These are phyloP conservation scores for Phoma herbarum DNA, from an alignment of 2,329 filamentous ascomycete genomes.

Conservation along the genomic window DNA sequence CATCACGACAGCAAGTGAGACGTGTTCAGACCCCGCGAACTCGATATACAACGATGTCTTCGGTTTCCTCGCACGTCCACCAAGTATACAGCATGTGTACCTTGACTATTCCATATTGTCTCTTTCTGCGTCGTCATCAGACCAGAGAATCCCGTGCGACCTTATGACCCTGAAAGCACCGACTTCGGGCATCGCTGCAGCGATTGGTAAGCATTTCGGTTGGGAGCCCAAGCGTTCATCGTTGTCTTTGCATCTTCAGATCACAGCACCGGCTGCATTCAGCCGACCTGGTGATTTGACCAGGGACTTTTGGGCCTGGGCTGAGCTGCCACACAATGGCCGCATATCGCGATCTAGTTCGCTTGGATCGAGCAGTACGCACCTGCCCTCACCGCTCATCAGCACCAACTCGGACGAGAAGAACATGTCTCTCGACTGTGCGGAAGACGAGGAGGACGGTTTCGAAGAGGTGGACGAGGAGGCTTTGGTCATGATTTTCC, in stretches of 20 bases:
- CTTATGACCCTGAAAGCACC: conserved; percentile 34
- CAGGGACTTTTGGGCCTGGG: conserved; percentile 44
- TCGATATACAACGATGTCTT: conserved; percentile 35
- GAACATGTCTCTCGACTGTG: conserved; percentile 34
- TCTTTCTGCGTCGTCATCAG: conserved; percentile 30
- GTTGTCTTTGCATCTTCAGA: conserved; percentile 29
- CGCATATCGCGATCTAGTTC: conserved; percentile 12
- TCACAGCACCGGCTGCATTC: conserved; percentile 29
- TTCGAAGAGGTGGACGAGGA: conserved; percentile 27
- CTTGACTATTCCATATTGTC: conserved; percentile 36
- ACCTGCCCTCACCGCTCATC: conserved; percentile 5
- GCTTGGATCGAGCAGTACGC: conserved; percentile 9
- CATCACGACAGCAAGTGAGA: conserved; percentile 35
- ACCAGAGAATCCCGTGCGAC: conserved; percentile 35
- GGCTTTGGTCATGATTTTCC: conserved; percentile 43
- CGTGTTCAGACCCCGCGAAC: conserved; percentile 25
- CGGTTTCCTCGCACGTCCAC: conserved; percentile 24
- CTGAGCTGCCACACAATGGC: conserved; percentile 29
- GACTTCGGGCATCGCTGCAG: conserved; percentile 33
- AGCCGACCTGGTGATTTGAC: conserved; percentile 39
- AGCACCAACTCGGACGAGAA: conserved; percentile 38
- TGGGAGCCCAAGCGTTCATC: conserved; percentile 42
- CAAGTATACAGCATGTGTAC: conserved; percentile 36
- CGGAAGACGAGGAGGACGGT: conserved; percentile 25
- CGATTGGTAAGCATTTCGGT: conserved; percentile 42